Conservation (phyloP, 176 grass and related monocot genomes). For the Hordeum vulgare region MorexV3_pseudomolecules_assembly NC_058520.1:494949138-494949637, state of each 20-base stretch:
- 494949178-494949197: conserved; percentile 8
- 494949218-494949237: conserved; percentile 3
- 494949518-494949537: background rate
- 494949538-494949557: background rate
- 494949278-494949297: conserved; percentile 37
- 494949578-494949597: too few species aligned
- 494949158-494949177: background rate
- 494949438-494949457: background rate
- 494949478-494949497: background rate
- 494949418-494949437: background rate
- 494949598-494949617: background rate
- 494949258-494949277: background rate
- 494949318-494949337: background rate
- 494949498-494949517: background rate
- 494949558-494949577: background rate
- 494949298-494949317: background rate
- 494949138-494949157: conserved; percentile 4
- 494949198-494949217: background rate
- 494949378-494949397: background rate
- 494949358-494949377: background rate
- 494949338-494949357: background rate
- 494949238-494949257: background rate
- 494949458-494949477: background rate
- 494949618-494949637: background rate
- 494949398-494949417: background rate